A percentile compares a stretch with the other conserved stretches of the same genome.
phyloP scores from a whole-genome alignment of 768 basidiomycete species.

The Suillus luteus region DNA sequence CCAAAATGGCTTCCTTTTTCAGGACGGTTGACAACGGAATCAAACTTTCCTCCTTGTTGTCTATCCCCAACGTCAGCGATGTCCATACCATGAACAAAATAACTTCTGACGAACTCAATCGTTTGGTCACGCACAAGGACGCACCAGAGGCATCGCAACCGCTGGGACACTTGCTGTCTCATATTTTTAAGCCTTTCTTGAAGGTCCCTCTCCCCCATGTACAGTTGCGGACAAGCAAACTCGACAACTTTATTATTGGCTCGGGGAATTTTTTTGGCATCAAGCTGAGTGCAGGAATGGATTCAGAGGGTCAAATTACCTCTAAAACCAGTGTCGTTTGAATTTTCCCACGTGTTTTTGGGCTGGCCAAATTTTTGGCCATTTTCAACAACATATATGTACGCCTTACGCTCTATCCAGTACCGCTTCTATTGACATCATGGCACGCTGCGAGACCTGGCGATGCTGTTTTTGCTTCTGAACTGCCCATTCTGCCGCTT shows the following conservation, averaged over 20 bases:
- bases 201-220: not conserved
- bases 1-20: too few species aligned
- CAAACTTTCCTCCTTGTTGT: too few species aligned
- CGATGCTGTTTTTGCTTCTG: conserved; percentile 38
- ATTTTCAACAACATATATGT: not conserved
- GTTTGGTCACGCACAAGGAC: not conserved
- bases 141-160: not conserved
- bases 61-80: too few species aligned
- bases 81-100: not conserved
- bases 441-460: conserved; percentile 21
- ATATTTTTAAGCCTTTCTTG: not conserved
- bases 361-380: not conserved
- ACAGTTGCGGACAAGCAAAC: not conserved
- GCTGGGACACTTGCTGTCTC: not conserved
- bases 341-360: not conserved
- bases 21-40: too few species aligned
- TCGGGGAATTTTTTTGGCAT: too few species aligned
- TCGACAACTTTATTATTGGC: too few species aligned
- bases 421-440: not conserved
- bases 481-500: conserved; percentile 42
- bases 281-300: too few species aligned
- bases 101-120: not conserved
- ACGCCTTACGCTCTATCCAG: not conserved
- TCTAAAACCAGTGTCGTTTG: too few species aligned
- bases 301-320: too few species aligned